Conservation (phyloP, 441 rosid genomes). For the Hypseocharis bilobata region DNA sequence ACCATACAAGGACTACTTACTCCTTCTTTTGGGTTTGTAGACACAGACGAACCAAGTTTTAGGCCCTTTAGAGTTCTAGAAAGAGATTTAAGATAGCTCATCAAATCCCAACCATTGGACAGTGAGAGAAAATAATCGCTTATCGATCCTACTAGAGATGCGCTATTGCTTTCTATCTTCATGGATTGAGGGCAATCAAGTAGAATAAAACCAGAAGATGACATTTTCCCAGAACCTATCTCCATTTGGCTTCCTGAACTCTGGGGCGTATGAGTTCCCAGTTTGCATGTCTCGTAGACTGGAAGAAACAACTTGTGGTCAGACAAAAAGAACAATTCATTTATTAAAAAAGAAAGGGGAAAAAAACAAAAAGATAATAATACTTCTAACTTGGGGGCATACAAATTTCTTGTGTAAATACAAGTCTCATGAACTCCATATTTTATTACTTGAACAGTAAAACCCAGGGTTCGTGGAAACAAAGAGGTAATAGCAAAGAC, state of each 20-base stretch:
- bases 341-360: neutral
- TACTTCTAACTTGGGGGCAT: neutral
- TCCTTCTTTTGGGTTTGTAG: conserved; percentile 84
- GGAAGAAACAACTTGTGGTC: conserved; percentile 14
- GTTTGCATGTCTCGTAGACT: conserved; percentile 94
- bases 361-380: neutral
- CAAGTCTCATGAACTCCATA: neutral
- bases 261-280: conserved; percentile 90
- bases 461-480: neutral
- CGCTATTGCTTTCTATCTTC: conserved; percentile 90
- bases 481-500: neutral
- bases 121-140: conserved; percentile 94
- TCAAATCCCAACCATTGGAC: conserved; percentile 97
- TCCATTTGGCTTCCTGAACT: conserved; percentile 80
- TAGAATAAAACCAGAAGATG: conserved; percentile 75
- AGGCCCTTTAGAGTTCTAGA: conserved; percentile 83
- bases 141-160: conserved; percentile 90
- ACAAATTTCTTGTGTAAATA: neutral
- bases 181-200: conserved; percentile 96
- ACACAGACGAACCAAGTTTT: conserved; percentile 55
- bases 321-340: conserved; percentile 7
- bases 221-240: conserved; percentile 57
- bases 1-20: conserved; percentile 68
- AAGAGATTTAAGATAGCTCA: conserved; percentile 90
- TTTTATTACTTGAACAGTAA: neutral